Evolutionary conservation across 2,329 filamentous ascomycete species (phyloP), one percentile per base, ranked within the genome.

Genomic region (Raffaelea ambrosiae): DNA sequence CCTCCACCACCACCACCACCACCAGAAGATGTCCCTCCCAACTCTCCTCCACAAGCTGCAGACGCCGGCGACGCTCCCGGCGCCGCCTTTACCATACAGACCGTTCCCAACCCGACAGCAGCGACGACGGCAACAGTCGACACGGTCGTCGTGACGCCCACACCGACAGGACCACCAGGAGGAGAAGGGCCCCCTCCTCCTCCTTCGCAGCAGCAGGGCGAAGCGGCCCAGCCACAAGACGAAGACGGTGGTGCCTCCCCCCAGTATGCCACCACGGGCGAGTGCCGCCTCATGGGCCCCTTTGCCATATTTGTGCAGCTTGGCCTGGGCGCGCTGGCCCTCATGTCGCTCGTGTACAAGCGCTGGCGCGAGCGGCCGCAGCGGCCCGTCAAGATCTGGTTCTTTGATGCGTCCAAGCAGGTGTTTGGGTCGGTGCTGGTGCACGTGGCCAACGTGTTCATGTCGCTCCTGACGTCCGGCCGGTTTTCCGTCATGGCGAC

Each of bases 341-440:
- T 97, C 46, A 71, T 91, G 47, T 87, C 89, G 1, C 76, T 98
- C 43, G 91, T 97, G 8, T 95, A 81, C 71, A 98, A 98, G 72
- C 79, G 93, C 57, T 95, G 86, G 81, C 80, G 87, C 55, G 93
- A 98, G 68, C 77, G 87, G 49, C 91, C 93, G 2, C 91, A 96
- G 63, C 79, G 93, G 48, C 91, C 91, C 1, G 62, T 97, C 60
- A 95, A 94, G 74, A 89, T 98, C 55, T 98, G 93, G 91, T 90
- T 87, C 65, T 98, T 97, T 64, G 93, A 98, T 62, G 93, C 83
- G 21, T 95, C 88, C 29, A 98, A 98, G 72, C 93, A 98, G 71
- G 88, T 98, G 47, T 86, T 97, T 59, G 93, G 93, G 20, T 94
- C 89, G 26, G 83, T 89, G 41, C 75, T 98, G 63, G 81, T 96